Percentiles rank a stretch among this genome's conserved stretches.
Evolutionary conservation across 2,329 filamentous ascomycete genomes (phyloP).

Genomic region (Tolypocladium sp.): DNA sequence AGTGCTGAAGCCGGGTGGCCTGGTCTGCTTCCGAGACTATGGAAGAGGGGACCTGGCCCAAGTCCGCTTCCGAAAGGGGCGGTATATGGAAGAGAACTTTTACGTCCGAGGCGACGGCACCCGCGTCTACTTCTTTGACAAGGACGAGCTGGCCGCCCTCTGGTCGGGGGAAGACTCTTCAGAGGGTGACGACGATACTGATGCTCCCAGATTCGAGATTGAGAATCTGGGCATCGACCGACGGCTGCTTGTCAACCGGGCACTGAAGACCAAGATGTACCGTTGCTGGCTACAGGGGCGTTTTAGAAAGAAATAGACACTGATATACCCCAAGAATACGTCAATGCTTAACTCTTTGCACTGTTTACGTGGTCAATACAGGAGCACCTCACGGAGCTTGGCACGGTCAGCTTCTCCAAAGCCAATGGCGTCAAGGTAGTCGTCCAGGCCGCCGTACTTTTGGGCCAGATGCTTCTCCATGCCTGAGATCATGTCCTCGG

Average conservation of each 20-base stretch:
- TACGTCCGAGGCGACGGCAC: conserved; percentile 95
- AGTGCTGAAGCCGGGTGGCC: conserved; percentile 84
- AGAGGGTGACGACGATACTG: conserved; percentile 11
- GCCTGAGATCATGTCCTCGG: conserved; percentile 51
- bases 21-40: conserved; percentile 93
- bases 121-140: conserved; percentile 93
- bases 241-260: conserved; percentile 84
- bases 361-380: conserved; percentile 22
- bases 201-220: conserved; percentile 51
- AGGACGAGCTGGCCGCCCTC: conserved; percentile 69
- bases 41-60: conserved; percentile 91
- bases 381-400: conserved; percentile 29
- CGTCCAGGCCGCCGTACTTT: conserved; percentile 55
- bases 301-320: conserved; percentile 58
- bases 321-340: conserved; percentile 1
- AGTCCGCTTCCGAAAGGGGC: conserved; percentile 91
- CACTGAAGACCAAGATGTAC: conserved; percentile 93
- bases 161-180: conserved; percentile 49
- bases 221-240: conserved; percentile 76
- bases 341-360: background rate
- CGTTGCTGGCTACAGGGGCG: conserved; percentile 89
- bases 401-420: conserved; percentile 36
- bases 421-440: conserved; percentile 57
- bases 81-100: conserved; percentile 94
- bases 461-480: conserved; percentile 49